phyloP scores from a whole-genome alignment of 495 filamentous ascomycete species.

The Aspergillus affinis region DNA sequence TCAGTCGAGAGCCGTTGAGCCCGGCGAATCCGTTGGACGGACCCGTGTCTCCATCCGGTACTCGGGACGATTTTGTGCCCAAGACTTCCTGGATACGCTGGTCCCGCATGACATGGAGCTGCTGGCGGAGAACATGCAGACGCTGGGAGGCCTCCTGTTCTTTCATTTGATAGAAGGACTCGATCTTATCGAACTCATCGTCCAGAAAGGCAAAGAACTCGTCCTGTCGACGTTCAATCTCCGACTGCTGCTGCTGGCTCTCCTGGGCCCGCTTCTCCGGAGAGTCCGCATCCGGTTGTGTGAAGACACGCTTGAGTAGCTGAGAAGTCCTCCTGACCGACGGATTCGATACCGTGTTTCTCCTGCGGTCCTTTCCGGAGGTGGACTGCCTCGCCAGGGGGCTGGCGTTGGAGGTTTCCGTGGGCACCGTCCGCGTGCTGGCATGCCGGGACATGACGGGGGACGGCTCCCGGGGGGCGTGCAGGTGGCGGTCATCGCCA shows the following conservation, averaged over 20 bases:
- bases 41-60: slow-evolving; percentile 21
- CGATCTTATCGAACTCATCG: slow-evolving; percentile 77
- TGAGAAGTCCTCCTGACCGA: slow-evolving; percentile 28
- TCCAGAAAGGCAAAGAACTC: slow-evolving; percentile 83
- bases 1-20: slow-evolving; percentile 27
- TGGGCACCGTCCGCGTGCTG: slow-evolving; percentile 14
- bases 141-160: slow-evolving; percentile 75
- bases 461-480: slow-evolving; percentile 24
- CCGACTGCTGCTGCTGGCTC: slow-evolving; percentile 40
- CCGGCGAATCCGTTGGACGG: slow-evolving; percentile 24
- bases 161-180: slow-evolving; percentile 78
- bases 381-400: slow-evolving; percentile 16
- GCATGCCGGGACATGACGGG: slow-evolving; percentile 29
- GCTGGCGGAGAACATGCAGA: slow-evolving; percentile 67
- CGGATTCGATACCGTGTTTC: slow-evolving; percentile 17
- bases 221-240: slow-evolving; percentile 60
- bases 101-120: slow-evolving; percentile 86
- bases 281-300: slow-evolving; percentile 27
- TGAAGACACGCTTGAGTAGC: slow-evolving; percentile 40
- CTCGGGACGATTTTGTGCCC: slow-evolving; percentile 31
- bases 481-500: slow-evolving; percentile 15
- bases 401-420: slow-evolving; percentile 12
- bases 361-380: slow-evolving; percentile 14
- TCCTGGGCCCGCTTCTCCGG: slow-evolving; percentile 34
- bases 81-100: slow-evolving; percentile 70